Evolutionary conservation across 2,329 filamentous ascomycete species (phyloP), one percentile per base, ranked within the genome.

Genomic region (Clathrospora elynae): DNA sequence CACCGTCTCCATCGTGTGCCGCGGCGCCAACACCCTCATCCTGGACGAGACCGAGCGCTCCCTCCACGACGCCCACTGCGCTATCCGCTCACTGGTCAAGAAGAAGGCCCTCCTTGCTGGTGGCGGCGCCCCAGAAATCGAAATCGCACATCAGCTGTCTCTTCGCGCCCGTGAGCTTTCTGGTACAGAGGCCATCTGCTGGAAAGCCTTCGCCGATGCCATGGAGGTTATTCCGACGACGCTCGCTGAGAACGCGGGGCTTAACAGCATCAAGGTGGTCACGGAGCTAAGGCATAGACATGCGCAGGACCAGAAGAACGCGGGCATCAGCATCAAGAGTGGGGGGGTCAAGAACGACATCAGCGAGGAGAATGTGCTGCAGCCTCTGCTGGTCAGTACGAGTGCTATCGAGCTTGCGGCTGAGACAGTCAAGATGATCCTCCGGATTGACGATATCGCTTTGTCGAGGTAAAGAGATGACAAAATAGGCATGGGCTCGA

Each of bases 71-170:
- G 93, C 93, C 19, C 90, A 97, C 54, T 99, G 93, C 70, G 93
- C 97, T 35, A 91, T 99, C 61, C 87, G 93, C 61, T 99, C 93
- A 69, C 76, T 99, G 49, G 93, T 99, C 59, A 99, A 99, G 84
- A 99, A 97, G 84, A 95, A 95, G 59, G 93, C 93, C n/a, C 83
- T 99, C 43, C 95, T 99, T 62, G 92, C 95, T 10, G 93, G 93
- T 72, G 93, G 93, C 64, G 93, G 93, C 68, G 93, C 93, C 2
- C 89, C 93, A 17, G 93, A 99, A 74, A 95, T 97, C 63, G 91
- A 97, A 74, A 92, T 99, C 61, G 89, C 93, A 14, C 87, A 93
- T 40, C 82, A 89, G 64, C 82, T 99, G 22, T 84, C 87, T 43
- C 86, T 88, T 73, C 87, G 88, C 66, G 84, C 92, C 6, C 87